These are phyloP conservation scores for Trichophyton benhamiae DNA, from an alignment of 2,329 filamentous ascomycete species.

Conservation along the genomic window DNA sequence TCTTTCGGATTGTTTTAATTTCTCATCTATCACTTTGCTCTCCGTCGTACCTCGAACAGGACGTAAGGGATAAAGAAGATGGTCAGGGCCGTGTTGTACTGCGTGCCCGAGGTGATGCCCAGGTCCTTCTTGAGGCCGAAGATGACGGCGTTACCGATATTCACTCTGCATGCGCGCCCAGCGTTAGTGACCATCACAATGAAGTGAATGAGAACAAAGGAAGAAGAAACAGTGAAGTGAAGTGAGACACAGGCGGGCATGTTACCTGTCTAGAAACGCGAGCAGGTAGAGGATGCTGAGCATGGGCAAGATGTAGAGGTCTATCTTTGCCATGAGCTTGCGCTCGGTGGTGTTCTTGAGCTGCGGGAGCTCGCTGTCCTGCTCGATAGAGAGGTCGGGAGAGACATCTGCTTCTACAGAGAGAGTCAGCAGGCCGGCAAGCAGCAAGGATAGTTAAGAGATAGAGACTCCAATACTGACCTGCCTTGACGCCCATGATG, in stretches of 20 bases:
- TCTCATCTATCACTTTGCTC: no score
- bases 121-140: conserved; percentile 55
- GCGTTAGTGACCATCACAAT: not conserved
- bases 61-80: conserved; percentile 76
- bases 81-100: conserved; percentile 65
- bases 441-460: not conserved
- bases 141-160: conserved; percentile 64
- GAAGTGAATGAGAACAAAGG: not conserved
- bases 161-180: conserved; percentile 42
- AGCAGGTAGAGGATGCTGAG: conserved; percentile 60
- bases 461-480: not conserved
- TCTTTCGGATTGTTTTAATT: no score
- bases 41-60: conserved; percentile 29
- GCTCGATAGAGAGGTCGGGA: conserved; percentile 5
- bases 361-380: conserved; percentile 3
- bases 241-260: not conserved
- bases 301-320: conserved; percentile 58
- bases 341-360: conserved; percentile 40
- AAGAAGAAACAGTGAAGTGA: not conserved
- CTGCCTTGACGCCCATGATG: conserved; percentile 1
- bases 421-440: not conserved
- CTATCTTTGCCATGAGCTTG: conserved; percentile 56
- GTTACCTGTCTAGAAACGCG: conserved; percentile 49
- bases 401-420: conserved; percentile 5
- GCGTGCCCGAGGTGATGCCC: conserved; percentile 37